phyloP scores from a whole-genome alignment of 2,329 filamentous ascomycete genomes.

The Ilyonectria robusta region DNA sequence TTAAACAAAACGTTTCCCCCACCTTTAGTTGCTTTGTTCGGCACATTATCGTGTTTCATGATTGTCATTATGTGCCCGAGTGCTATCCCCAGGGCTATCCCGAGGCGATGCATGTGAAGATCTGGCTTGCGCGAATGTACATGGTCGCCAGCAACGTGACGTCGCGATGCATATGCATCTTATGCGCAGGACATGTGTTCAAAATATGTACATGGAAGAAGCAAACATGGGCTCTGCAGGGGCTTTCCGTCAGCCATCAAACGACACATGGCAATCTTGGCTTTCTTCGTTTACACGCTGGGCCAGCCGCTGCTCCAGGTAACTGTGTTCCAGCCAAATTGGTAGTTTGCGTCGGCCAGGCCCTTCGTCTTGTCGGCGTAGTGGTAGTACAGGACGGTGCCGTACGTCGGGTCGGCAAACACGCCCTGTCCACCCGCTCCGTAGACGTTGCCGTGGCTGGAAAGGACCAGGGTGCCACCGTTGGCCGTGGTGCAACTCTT shows the following conservation, averaged over 20 bases:
- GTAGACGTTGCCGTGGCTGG: constrained; percentile 34
- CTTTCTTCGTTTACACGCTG: constrained; percentile 46
- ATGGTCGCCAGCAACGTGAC: neutral
- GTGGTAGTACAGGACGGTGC: constrained; percentile 74
- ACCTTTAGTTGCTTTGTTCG: neutral
- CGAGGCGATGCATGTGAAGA: neutral
- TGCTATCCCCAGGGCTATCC: too few relatives aligned
- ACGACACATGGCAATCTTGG: constrained; percentile 6
- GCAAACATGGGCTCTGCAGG: neutral
- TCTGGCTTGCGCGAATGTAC: neutral
- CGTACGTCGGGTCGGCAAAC: constrained; percentile 50
- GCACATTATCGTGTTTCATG: neutral
- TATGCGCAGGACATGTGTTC: constrained; percentile 5
- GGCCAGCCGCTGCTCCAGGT: constrained; percentile 62
- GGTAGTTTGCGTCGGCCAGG: constrained; percentile 61
- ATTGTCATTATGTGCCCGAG: neutral
- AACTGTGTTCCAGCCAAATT: constrained; percentile 63
- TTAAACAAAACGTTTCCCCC: neutral
- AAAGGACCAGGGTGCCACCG: constrained; percentile 28
- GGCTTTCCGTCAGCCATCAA: neutral
- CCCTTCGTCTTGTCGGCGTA: constrained; percentile 70
- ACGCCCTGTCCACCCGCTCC: constrained; percentile 32
- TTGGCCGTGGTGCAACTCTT: constrained; percentile 66
- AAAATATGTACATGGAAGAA: constrained; percentile 22
- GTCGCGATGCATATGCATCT: constrained; percentile 13